Evolutionary conservation across 2,329 filamentous ascomycete genomes (phyloP).

Genomic region (Chaetoscypha palmicola): DNA sequence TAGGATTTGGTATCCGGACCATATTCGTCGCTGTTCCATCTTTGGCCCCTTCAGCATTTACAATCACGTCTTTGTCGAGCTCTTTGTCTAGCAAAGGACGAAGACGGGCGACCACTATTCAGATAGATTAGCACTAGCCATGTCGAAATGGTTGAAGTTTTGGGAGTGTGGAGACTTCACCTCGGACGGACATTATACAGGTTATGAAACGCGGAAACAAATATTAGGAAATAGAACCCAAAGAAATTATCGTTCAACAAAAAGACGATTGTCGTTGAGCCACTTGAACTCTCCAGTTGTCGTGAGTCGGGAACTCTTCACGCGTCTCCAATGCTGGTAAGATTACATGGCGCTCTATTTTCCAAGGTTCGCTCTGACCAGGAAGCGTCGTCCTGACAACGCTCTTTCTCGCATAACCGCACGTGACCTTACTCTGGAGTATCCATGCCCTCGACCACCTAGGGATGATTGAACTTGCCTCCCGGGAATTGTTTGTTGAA

Average conservation of each 20-base stretch:
- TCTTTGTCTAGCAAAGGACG: slow-evolving; percentile 82
- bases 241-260: slow-evolving; percentile 4
- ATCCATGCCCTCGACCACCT: no score
- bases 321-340: no score
- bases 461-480: no score
- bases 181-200: slow-evolving; percentile 25
- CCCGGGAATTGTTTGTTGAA: no score
- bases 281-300: slow-evolving; percentile 19
- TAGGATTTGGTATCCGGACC: slow-evolving; percentile 87
- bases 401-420: no score
- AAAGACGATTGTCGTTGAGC: slow-evolving; percentile 7
- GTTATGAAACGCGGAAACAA: slow-evolving; percentile 7
- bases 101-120: slow-evolving; percentile 73
- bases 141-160: no score
- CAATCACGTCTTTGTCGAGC: slow-evolving; percentile 79
- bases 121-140: slow-evolving; percentile 59
- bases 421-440: no score
- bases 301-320: no score
- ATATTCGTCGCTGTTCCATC: slow-evolving; percentile 56
- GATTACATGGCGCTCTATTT: no score
- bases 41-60: slow-evolving; percentile 58
- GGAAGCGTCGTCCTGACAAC: no score
- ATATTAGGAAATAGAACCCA: slow-evolving; percentile 10
- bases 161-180: slow-evolving; percentile 9
- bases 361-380: no score